Evolutionary conservation across 495 filamentous ascomycete species (phyloP).

Genomic region (Platismatia glauca): DNA sequence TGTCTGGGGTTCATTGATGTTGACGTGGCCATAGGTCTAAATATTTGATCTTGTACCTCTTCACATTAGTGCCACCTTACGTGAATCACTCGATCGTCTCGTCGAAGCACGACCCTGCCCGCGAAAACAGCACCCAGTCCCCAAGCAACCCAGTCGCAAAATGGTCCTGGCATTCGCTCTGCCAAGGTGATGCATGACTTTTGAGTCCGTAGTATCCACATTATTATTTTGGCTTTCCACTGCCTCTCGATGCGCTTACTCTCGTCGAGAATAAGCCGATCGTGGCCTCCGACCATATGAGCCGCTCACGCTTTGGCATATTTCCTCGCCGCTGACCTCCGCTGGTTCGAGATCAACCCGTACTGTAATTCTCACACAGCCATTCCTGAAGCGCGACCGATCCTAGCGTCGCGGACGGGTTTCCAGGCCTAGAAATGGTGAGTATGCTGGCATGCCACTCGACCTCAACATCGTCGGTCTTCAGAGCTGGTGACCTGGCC

Average conservation of each 20-base stretch:
- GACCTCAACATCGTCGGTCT: slow-evolving; percentile 50
- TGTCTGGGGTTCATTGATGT: background rate
- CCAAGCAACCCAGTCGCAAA: slow-evolving; percentile 31
- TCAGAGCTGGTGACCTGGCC: slow-evolving; percentile 47
- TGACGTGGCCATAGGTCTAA: slow-evolving; percentile 42
- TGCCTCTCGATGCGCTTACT: slow-evolving; percentile 53
- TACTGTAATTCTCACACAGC: slow-evolving; percentile 62
- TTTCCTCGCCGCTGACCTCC: slow-evolving; percentile 53
- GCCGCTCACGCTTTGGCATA: slow-evolving; percentile 50
- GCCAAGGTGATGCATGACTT: slow-evolving; percentile 68
- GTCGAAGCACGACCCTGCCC: slow-evolving; percentile 17
- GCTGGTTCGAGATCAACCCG: slow-evolving; percentile 55
- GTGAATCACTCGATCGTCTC: slow-evolving; percentile 56
- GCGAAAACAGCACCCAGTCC: background rate
- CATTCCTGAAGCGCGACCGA: slow-evolving; percentile 47
- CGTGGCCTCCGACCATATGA: slow-evolving; percentile 44
- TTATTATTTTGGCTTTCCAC: slow-evolving; percentile 55
- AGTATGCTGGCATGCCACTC: slow-evolving; percentile 55
- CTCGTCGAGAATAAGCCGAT: slow-evolving; percentile 43
- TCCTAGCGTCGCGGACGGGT: slow-evolving; percentile 14
- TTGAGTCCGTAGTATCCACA: slow-evolving; percentile 50
- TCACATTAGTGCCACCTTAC: slow-evolving; percentile 50
- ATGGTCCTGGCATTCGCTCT: slow-evolving; percentile 45
- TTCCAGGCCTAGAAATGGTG: slow-evolving; percentile 23
- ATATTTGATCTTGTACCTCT: slow-evolving; percentile 57